Evolutionary conservation across 768 basidiomycete species (phyloP), one percentile per base, ranked within the genome.

Genomic region (Lentinula sp.): DNA sequence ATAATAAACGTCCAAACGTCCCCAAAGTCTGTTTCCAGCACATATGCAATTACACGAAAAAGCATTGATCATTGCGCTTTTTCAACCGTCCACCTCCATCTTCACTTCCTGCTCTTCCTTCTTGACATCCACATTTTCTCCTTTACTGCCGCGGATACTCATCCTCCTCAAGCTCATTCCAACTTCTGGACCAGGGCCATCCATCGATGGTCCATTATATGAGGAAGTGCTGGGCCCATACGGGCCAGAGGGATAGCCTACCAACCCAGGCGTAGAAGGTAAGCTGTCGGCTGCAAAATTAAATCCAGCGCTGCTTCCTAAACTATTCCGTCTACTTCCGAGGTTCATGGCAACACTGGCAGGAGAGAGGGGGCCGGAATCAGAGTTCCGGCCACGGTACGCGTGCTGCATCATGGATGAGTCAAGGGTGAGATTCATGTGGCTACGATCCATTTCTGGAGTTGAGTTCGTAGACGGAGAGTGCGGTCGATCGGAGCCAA

Each of bases 21-120:
- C 23, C 23, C 23, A 23, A 23, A 43, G 42, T 43, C 42, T 15
- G 42, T 43, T 43, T 16, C 16, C 42, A 43, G 31, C 48, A 49
- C 28, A 34, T 16, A 52, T 34, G 15, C 51, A 15, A 1, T 32
- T 52, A 16, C 8, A 32, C 5, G 31, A 50, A 34, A 23, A 23
- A 23, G 16, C 31, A n/a, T 32, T 54, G 34, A 54, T 31, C 37
- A 54, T 8, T 7, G 51, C 21, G 6, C 6, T 6, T 7, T 21
- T 39, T 57, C 15, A 57, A 1, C 28, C 57, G 28, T 60, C 59
- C n/a, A 60, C 49, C 10, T 60, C 50, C 59, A 60, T 60, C 32
- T 52, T 35, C 11, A 28, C 59, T 18, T 42, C 50, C 21, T 23
- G 49, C 11, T 39, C n/a, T 15, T 60, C 59, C 40, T 43, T 16